Conservation (phyloP, 2,329 filamentous ascomycete genomes). For the Xenoacremonium recifei region DNA sequence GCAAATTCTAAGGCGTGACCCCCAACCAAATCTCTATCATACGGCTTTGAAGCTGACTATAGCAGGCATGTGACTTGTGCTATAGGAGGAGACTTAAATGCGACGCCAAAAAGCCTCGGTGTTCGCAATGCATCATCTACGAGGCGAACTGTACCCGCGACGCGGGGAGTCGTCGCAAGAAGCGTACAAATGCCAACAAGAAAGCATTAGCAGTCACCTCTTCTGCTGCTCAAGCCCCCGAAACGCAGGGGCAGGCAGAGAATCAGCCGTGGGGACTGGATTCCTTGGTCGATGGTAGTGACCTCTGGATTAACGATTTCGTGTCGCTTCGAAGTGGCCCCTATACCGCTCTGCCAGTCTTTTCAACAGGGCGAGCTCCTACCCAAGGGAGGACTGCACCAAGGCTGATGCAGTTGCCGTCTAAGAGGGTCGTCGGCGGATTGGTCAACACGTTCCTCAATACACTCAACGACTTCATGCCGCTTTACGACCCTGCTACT, state of each 20-base stretch:
- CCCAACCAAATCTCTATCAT: background rate
- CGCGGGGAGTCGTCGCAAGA: conserved; percentile 5
- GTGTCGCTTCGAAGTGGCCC: background rate
- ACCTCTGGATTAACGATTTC: background rate
- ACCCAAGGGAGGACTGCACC: too few species aligned
- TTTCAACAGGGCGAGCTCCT: too few species aligned
- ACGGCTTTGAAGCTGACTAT: background rate
- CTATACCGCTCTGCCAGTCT: background rate
- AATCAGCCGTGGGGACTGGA: background rate
- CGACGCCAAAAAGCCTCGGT: conserved; percentile 9
- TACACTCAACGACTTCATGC: conserved; percentile 8
- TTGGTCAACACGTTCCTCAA: background rate
- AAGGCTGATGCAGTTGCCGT: background rate
- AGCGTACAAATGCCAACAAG: background rate
- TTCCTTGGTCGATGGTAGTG: background rate
- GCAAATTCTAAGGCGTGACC: background rate
- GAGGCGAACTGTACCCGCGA: conserved; percentile 3
- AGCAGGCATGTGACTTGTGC: conserved; percentile 16
- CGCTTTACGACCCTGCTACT: conserved; percentile 7
- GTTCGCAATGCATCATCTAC: conserved; percentile 10
- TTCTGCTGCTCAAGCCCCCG: background rate
- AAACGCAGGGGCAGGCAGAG: background rate
- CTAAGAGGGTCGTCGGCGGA: background rate
- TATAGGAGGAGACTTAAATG: conserved; percentile 16
- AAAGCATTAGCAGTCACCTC: background rate